phyloP scores from a whole-genome alignment of 2,329 filamentous ascomycete genomes.

The Sporothrix euskadiensis region DNA sequence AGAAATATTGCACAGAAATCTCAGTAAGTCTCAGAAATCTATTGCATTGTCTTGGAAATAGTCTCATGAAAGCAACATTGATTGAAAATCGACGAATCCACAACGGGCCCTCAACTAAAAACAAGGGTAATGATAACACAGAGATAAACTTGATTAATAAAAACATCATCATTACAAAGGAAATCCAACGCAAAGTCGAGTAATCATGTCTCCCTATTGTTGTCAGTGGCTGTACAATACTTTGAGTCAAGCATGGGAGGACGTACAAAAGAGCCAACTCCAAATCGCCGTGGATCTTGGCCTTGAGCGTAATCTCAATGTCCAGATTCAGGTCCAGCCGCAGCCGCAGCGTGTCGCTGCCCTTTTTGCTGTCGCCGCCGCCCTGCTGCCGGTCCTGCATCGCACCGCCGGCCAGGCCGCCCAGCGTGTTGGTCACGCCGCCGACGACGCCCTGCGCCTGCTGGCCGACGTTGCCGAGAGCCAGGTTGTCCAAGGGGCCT shows the following conservation, averaged over 20 bases:
- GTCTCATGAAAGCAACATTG: not conserved
- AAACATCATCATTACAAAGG: not conserved
- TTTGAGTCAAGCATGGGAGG: not conserved
- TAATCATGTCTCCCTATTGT: slow-evolving; percentile 7
- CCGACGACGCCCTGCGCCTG: slow-evolving; percentile 43
- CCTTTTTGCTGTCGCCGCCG: slow-evolving; percentile 44
- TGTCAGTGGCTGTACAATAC: not conserved
- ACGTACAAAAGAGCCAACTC: slow-evolving; percentile 68
- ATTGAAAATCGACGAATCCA: not conserved
- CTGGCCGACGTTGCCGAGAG: slow-evolving; percentile 42
- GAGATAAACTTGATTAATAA: not conserved
- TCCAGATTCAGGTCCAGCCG: slow-evolving; percentile 75
- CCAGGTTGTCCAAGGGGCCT: slow-evolving; percentile 41
- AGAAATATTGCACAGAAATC: not conserved
- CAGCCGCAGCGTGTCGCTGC: slow-evolving; percentile 68
- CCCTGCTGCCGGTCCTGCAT: slow-evolving; percentile 37
- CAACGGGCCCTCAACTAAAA: not conserved
- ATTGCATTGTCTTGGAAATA: not conserved
- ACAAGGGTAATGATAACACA: slow-evolving; percentile 4
- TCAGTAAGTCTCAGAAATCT: not conserved
- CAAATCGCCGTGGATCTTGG: slow-evolving; percentile 80
- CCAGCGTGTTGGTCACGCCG: slow-evolving; percentile 46
- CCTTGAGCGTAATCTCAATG: slow-evolving; percentile 82
- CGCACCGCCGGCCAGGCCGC: slow-evolving; percentile 44
- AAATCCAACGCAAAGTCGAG: not conserved